Evolutionary conservation across 2,329 filamentous ascomycete species (phyloP), one percentile per base, ranked within the genome.

Genomic region (Claviceps sp.): DNA sequence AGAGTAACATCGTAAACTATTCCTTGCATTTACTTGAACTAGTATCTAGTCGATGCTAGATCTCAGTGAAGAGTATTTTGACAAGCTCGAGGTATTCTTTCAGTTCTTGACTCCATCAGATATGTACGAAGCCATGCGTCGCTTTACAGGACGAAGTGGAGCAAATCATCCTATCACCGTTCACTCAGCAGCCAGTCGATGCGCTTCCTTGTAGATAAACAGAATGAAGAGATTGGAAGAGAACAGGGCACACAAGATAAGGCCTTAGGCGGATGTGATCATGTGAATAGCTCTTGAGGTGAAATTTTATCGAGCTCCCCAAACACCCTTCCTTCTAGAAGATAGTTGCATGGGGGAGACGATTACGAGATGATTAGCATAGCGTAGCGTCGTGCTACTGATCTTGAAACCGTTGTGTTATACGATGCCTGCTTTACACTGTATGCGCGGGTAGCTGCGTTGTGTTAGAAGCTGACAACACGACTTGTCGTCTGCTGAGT

Each of bases 381-480:
- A 37, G 30, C 47, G 18, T 34, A 26, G 40, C 51, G 51, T 41
- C 38, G 52, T 53, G 44, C 34, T 43, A 53, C 52, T 26, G 4
- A n/a, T 43, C 7, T 34, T 44, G 45, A 48, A 53, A 53, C 52
- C n/a, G 47, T 24, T 40, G 2, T 22, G 52, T 53, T 9, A 26
- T 30, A 53, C 52, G 24, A 37, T n/a, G 20, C 37, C 20, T 26
- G 3, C 26, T 42, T 26, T 42, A 22, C 22, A 37, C 20, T 50
- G 20, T 24, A 43, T 43, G 24, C n/a, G 48, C 47, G 7, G 48
- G 16, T 18, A 43, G 30, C 43, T 38, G 30, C 50, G 7, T 46
- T 41, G 20, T 24, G 34, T 43, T 85, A n/a, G 51, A 42, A 22
- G 18, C 14, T 13, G 5, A 43, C 26, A 37, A 30, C n/a, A n/a